Percentiles rank a stretch among this genome's conserved stretches.
Conservation (phyloP, 2,329 filamentous ascomycete species). For the Teratosphaeria destructans region DNA sequence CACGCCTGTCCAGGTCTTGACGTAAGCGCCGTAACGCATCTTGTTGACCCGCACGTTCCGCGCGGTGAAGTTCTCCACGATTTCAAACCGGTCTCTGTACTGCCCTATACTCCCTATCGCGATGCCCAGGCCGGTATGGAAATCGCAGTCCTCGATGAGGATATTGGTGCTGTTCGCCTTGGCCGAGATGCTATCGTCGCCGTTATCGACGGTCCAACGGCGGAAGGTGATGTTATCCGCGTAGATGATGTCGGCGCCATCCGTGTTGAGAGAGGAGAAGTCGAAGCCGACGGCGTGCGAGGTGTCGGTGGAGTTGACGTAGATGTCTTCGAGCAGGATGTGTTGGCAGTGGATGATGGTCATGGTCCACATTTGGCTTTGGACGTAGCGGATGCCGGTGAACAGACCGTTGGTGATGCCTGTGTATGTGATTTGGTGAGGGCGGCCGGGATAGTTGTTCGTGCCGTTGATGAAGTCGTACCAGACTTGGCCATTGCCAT, state of each 20-base stretch:
- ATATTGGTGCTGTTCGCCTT: neutral
- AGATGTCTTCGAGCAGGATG: neutral
- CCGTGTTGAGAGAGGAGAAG: neutral
- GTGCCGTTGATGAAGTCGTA: neutral
- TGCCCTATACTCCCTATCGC: conserved; percentile 50
- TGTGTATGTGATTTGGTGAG: neutral
- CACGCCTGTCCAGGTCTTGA: conserved; percentile 51
- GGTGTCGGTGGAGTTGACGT: neutral
- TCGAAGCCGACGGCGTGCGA: neutral
- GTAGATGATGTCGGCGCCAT: neutral
- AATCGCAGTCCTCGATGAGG: neutral
- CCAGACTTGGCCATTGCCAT: neutral
- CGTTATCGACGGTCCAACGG: neutral
- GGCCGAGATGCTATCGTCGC: neutral
- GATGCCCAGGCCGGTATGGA: conserved; percentile 17
- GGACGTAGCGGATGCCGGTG: neutral
- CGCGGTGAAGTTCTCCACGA: conserved; percentile 40
- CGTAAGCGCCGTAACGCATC: conserved; percentile 10
- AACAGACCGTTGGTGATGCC: neutral
- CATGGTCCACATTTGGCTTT: neutral
- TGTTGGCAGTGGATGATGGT: neutral
- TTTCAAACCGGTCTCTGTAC: conserved; percentile 39
- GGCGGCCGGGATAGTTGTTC: neutral
- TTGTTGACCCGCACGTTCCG: conserved; percentile 31
- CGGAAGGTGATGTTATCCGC: neutral